phyloP scores from a whole-genome alignment of 2,329 filamentous ascomycete genomes.

The Endothia cerciana region DNA sequence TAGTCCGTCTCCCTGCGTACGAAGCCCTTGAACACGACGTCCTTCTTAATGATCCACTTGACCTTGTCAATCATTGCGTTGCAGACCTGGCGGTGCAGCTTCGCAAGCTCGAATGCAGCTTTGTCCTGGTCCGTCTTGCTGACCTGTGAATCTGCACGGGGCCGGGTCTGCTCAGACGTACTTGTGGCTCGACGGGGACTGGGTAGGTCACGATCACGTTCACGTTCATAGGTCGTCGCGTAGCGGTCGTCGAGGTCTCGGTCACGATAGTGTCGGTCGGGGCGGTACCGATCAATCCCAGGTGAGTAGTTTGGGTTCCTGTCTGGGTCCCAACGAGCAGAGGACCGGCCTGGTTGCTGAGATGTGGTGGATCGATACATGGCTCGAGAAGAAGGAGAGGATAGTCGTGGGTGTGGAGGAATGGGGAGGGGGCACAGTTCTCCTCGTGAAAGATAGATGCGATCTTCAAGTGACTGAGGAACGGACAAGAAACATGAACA shows the following conservation, averaged over 20 bases:
- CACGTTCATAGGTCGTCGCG: neutral
- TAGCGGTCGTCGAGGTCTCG: slow-evolving; percentile 22
- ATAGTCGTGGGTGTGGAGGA: too few relatives aligned
- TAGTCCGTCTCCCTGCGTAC: slow-evolving; percentile 17
- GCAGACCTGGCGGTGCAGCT: slow-evolving; percentile 10
- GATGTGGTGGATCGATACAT: neutral
- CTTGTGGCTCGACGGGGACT: neutral
- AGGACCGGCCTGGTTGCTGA: neutral
- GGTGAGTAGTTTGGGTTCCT: neutral
- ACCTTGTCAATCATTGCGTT: slow-evolving; percentile 15
- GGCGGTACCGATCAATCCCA: neutral
- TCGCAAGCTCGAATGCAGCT: slow-evolving; percentile 12
- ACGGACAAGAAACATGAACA: neutral
- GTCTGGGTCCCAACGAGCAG: neutral
- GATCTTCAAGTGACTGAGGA: neutral
- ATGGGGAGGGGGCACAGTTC: neutral
- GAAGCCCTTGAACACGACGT: slow-evolving; percentile 14
- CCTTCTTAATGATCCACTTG: slow-evolving; percentile 19
- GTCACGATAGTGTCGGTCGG: slow-evolving; percentile 8
- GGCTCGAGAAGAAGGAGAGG: neutral
- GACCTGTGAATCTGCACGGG: neutral
- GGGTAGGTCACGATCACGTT: neutral
- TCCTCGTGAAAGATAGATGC: neutral
- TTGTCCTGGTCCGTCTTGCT: slow-evolving; percentile 18
- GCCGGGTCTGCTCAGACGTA: neutral